Base-by-base conservation (phyloP, 2,329 filamentous ascomycete genomes). In the Nemania bipapillata region DNA sequence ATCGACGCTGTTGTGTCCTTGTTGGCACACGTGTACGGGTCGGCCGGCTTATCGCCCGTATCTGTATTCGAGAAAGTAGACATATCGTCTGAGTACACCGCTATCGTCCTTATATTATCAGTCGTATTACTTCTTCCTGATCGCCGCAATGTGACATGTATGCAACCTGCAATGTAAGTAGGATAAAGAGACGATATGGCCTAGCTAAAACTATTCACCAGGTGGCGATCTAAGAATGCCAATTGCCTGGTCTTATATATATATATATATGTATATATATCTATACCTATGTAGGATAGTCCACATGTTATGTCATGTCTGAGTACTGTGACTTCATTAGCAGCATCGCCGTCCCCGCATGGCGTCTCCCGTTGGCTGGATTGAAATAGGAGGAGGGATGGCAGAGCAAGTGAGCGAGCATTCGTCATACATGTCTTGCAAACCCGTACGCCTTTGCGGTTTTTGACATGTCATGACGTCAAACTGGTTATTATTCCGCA, bases 11-110 rank as follows among this genome's bases (percentile, higher is more conserved):
- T 82, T 53, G 89, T 86, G 52, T 93, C 86, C 66, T 89, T 84
- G 82, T 92, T 94, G 81, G 90, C 88, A 66, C 84, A 81, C 77
- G 89, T 93, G 85, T 96, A 97, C 1, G 92, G 92, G 81, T 96
- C 92, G 61, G 84, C 87, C 49, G 87, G 83, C 81, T 91, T 88
- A 80, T 81, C 82, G 77, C 88, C 89, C 49, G 88, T 88, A 71
- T 85, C 80, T 45, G 89, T 80, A 79, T 91, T 91, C 78, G 86
- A 86, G 80, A 85, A 87, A 78, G 76, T 79, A 74, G 72, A 81
- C 81, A 75, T 89, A 81, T n/a, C n/a, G n/a, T n/a, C n/a, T n/a
- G n/a, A n/a, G n/a, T n/a, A n/a, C n/a, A n/a, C n/a, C n/a, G n/a
- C n/a, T n/a, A n/a, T n/a, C n/a, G n/a, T n/a, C n/a, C n/a, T n/a